Evolutionary conservation across 2,329 filamentous ascomycete species (phyloP).

Genomic region (Arthrobotrys sphaeroides): DNA sequence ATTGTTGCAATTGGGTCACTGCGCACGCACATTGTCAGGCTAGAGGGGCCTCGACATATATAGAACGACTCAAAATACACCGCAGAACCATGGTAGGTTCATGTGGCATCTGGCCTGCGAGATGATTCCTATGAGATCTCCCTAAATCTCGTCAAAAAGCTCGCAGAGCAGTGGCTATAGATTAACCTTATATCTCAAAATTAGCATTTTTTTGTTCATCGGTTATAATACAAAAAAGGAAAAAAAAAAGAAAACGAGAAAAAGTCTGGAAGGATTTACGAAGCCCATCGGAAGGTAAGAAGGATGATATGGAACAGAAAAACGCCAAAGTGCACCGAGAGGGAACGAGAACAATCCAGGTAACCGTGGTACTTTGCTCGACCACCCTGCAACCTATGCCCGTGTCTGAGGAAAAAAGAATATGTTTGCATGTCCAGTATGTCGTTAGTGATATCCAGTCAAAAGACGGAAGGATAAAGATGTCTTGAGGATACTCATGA

Average conservation of each 20-base stretch:
- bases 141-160: too few species aligned
- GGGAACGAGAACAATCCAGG: constrained; percentile 18
- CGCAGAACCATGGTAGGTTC: too few species aligned
- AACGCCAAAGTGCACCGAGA: constrained; percentile 8
- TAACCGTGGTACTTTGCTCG: constrained; percentile 14
- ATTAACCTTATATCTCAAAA: not conserved
- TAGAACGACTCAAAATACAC: too few species aligned
- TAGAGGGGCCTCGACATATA: too few species aligned
- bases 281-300: not conserved
- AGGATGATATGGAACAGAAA: constrained; percentile 14
- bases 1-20: too few species aligned
- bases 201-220: constrained; percentile 5
- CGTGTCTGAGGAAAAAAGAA: constrained; percentile 47
- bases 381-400: constrained; percentile 8
- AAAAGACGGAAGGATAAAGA: constrained; percentile 48
- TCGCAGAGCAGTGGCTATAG: not conserved
- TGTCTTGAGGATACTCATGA: constrained; percentile 54
- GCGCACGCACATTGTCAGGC: too few species aligned
- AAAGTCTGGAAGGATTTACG: not conserved
- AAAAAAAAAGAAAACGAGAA: too few species aligned
- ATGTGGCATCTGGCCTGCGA: too few species aligned
- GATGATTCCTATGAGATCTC: too few species aligned
- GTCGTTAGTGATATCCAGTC: constrained; percentile 52
- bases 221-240: constrained; percentile 33
- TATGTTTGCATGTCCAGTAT: constrained; percentile 34